Conservation (phyloP, 192 early-diverging fungal species). For the Mortierella hygrophila region DNA sequence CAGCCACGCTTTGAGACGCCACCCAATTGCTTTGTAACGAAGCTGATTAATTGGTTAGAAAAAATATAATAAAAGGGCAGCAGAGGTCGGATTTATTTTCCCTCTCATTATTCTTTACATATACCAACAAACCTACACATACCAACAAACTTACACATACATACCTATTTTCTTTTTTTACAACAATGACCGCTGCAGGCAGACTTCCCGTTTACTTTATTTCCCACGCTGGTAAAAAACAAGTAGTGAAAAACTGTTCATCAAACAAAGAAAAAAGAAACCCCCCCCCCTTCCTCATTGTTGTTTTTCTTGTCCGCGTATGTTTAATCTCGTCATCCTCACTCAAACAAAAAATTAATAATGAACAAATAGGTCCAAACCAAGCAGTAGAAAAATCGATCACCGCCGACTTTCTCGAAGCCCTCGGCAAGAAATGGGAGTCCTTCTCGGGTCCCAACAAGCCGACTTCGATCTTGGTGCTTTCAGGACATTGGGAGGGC, state of each 20-base stretch:
- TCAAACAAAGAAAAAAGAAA: background rate
- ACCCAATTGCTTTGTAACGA: background rate
- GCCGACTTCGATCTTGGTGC: conserved; percentile 72
- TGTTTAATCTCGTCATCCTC: background rate
- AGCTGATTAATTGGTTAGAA: background rate
- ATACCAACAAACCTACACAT: background rate
- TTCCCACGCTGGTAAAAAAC: conserved; percentile 42
- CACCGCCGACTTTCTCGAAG: conserved; percentile 42
- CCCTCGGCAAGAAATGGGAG: conserved; percentile 43
- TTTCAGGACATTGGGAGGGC: conserved; percentile 80
- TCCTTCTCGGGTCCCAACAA: conserved; percentile 56
- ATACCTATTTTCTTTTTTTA: background rate
- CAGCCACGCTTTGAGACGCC: background rate
- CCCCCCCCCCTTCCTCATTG: too few species aligned
- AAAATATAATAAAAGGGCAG: background rate
- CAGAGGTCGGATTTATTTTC: background rate
- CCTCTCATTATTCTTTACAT: background rate
- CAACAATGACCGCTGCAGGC: conserved; percentile 23
- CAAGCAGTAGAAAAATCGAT: conserved; percentile 49
- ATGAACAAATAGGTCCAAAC: conserved; percentile 30
- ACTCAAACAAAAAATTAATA: background rate
- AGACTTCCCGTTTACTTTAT: conserved; percentile 50
- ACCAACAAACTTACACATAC: background rate
- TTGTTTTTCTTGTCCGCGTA: too few species aligned
- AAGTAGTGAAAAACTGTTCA: too few species aligned